Percentiles rank a stretch among this genome's conserved stretches.
Evolutionary conservation across 768 basidiomycete genomes (phyloP).

Genomic region (Phaeolepiota aurea): DNA sequence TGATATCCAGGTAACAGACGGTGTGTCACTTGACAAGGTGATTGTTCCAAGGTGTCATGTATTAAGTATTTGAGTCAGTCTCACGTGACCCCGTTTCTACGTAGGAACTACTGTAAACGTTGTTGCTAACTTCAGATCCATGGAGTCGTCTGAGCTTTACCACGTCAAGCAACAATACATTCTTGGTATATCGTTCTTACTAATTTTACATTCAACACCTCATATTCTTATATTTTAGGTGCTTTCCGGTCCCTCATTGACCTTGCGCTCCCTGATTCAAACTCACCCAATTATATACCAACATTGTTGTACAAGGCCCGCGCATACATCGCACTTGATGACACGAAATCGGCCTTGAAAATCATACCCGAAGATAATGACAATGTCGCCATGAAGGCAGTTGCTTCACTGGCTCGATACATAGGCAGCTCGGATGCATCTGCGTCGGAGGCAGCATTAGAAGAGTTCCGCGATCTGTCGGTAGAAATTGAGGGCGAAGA

Average conservation of each 20-base stretch:
- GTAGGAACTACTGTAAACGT: too few relatives aligned
- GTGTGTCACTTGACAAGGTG: too few relatives aligned
- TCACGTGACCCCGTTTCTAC: too few relatives aligned
- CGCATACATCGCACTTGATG: slow-evolving; percentile 62
- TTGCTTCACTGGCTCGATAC: slow-evolving; percentile 67
- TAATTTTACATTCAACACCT: neutral
- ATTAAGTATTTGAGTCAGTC: too few relatives aligned
- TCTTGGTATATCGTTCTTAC: slow-evolving; percentile 39
- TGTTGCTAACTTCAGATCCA: too few relatives aligned
- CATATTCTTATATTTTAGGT: slow-evolving; percentile 24
- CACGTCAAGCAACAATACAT: slow-evolving; percentile 53
- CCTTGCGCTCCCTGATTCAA: slow-evolving; percentile 46
- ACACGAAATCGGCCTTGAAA: slow-evolving; percentile 46
- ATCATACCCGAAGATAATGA: slow-evolving; percentile 52
- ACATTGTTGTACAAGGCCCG: slow-evolving; percentile 74
- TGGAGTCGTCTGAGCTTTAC: slow-evolving; percentile 26
- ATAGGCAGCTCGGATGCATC: slow-evolving; percentile 33
- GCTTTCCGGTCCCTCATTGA: slow-evolving; percentile 60
- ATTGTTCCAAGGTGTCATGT: too few relatives aligned
- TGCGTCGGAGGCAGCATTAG: slow-evolving; percentile 54
- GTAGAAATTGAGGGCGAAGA: slow-evolving; percentile 84
- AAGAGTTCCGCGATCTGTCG: slow-evolving; percentile 77
- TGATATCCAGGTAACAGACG: too few relatives aligned
- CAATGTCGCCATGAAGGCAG: slow-evolving; percentile 62
- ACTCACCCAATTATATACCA: slow-evolving; percentile 56